Evolutionary conservation across 768 basidiomycete species (phyloP), one percentile per base, ranked within the genome.

Genomic region (Leccinum longicurvipes): DNA sequence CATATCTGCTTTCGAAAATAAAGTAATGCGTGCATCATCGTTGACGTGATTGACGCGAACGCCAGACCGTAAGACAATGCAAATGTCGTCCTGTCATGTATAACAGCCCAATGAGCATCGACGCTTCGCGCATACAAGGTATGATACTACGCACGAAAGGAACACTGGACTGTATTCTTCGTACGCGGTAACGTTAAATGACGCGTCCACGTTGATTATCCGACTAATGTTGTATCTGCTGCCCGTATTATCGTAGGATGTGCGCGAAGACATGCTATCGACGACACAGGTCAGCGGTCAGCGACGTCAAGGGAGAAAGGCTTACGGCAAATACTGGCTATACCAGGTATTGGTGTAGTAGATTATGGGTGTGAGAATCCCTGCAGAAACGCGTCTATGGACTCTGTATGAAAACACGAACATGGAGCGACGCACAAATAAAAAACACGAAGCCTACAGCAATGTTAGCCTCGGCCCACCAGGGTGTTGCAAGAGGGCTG

Each of bases 381-480:
- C 74, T 75, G 10, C 11, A 49, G 34, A n/a, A 15, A 58, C 12
- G 47, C 51, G 76, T 83, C 81, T 76, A 7, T 36, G 14, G 81
- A 85, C 71, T 83, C 77, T 68, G 82, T 5, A 81, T 65, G 60
- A 82, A 79, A 28, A 77, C 76, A 56, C 62, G 28, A 58, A 34
- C 4, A 59, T 9, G 8, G 10, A 41, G n/a, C 41, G 27, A 66
- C 70, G 5, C 54, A 82, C 84, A 91, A 73, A 85, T 87, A 72
- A 91, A 81, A 70, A 86, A 77, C 5, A 84, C 72, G 61, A 90
- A 85, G 25, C 86, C 83, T 47, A 65, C 72, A 3, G 79, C 69
- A 52, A 89, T 75, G 68, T 91, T 90, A 11, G 85, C 87, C 65
- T 86, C 82, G 3, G 87, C 87, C 87, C 87, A 90, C 87, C 88